phyloP scores from a whole-genome alignment of 768 basidiomycete species.

The Boletus vinaceobasis region DNA sequence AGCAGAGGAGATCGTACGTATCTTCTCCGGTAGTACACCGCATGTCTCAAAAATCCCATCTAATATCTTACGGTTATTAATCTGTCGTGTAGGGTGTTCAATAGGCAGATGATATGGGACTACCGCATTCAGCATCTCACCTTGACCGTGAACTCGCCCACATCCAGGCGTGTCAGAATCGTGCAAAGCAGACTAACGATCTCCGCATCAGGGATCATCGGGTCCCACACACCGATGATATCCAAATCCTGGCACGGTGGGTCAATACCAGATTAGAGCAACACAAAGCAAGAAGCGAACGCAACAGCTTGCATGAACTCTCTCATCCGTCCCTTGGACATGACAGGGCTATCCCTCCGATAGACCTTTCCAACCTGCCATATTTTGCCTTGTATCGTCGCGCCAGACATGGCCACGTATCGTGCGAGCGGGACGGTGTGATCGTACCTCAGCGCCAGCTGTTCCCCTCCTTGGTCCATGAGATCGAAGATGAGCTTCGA shows the following conservation, averaged over 20 bases:
- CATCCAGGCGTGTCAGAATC: conserved; percentile 75
- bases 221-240: conserved; percentile 86
- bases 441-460: conserved; percentile 92
- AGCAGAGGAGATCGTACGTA: conserved; percentile 88
- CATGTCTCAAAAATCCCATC: conserved; percentile 97
- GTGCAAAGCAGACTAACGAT: conserved; percentile 79
- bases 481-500: conserved; percentile 97
- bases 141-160: conserved; percentile 95
- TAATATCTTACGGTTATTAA: conserved; percentile 95
- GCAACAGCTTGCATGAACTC: conserved; percentile 97
- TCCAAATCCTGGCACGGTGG: conserved; percentile 75
- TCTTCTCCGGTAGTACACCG: conserved; percentile 88
- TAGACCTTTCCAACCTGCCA: conserved; percentile 99
- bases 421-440: conserved; percentile 96
- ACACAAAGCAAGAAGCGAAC: conserved; percentile 17
- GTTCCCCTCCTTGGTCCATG: conserved; percentile 95
- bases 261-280: neutral
- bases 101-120: neutral
- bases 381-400: conserved; percentile 74
- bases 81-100: conserved; percentile 38
- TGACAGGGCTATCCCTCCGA: conserved; percentile 91
- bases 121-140: conserved; percentile 34
- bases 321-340: conserved; percentile 97
- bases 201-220: conserved; percentile 98
- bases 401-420: conserved; percentile 93